These are phyloP conservation scores for Usnea hakonensis DNA, from an alignment of 495 filamentous ascomycete genomes.

Conservation along the genomic window DNA sequence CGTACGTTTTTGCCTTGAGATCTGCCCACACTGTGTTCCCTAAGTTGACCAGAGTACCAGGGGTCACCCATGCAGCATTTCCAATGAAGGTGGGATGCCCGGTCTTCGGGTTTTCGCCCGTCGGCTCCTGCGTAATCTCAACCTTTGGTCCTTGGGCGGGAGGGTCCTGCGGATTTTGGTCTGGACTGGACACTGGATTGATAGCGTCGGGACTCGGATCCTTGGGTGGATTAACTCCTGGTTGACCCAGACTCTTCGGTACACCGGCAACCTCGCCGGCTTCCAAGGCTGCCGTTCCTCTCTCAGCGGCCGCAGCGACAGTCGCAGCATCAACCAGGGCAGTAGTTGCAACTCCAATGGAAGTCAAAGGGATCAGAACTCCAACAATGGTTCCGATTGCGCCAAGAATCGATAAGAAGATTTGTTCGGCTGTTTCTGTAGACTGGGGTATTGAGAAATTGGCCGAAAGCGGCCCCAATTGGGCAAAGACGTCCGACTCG, in stretches of 20 bases:
- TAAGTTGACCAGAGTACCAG: slow-evolving; percentile 3
- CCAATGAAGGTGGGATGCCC: slow-evolving; percentile 1
- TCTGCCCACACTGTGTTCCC: not conserved
- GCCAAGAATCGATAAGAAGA: slow-evolving; percentile 6
- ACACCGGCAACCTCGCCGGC: not conserved
- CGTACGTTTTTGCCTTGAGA: not conserved
- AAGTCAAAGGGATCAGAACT: not conserved
- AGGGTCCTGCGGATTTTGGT: not conserved
- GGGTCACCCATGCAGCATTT: slow-evolving; percentile 4
- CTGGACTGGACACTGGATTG: not conserved
- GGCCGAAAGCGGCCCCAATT: not conserved
- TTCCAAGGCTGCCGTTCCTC: not conserved
- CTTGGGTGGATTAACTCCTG: not conserved
- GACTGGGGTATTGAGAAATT: not conserved
- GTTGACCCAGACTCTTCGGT: not conserved
- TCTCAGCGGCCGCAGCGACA: not conserved
- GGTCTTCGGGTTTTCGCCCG: not conserved
- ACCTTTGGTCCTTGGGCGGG: not conserved
- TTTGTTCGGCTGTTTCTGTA: not conserved
- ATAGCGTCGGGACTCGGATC: not conserved
- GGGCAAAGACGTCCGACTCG: not conserved
- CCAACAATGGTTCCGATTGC: slow-evolving; percentile 1
- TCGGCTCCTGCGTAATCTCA: not conserved
- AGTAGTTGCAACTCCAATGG: slow-evolving; percentile 1
- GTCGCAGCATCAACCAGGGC: not conserved